Base-by-base conservation (phyloP, 441 rosid species). In the Eutrema salsugineum region DNA sequence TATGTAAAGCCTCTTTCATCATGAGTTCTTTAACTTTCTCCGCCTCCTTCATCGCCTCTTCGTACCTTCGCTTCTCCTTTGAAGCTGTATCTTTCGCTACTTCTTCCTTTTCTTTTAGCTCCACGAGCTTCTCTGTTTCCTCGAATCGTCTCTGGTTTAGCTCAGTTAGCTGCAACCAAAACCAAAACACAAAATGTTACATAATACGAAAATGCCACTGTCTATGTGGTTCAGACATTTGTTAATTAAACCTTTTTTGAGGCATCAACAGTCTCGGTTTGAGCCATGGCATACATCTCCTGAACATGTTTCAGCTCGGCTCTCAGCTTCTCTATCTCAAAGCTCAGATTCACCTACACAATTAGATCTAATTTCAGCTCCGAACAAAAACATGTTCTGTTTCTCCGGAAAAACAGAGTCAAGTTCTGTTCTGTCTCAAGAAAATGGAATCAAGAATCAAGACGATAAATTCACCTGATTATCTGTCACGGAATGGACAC, bases 321-420 rank as follows among this genome's bases (percentile, higher is more conserved):
- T 82, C 91, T 90, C 67, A 94, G 87, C 83, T 92, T 92, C 82
- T 94, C 97, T 70, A 94, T 75, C 94, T 94, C 98, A 71, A 86
- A 89, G 81, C 77, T 80, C 56, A 90, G 64, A 68, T 81, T 79
- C 67, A 35, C 86, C 99, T 94, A 88, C 77, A 71, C 15, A 56
- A 15, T 5, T 2, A 53, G 49, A 40, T 51, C 36, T 8, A 17
- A 3, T 8, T 22, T 40, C 5, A 75, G 30, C 19, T 36, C 20
- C 60, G 0, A 70, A 68, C 32, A 11, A 49, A 39, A 38, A 36
- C 27, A 65, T 47, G n/a, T 40, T 30, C 32, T 2, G 53, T 57
- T 40, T 65, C 42, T 54, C 55, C 5, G 0, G 4, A 16, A 36
- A 35, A 5, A 38, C 32, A 57, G 8, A 40, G 40, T 11, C 62